Conservation (phyloP, 2,329 filamentous ascomycete genomes). For the Ophiostoma australiae region DNA sequence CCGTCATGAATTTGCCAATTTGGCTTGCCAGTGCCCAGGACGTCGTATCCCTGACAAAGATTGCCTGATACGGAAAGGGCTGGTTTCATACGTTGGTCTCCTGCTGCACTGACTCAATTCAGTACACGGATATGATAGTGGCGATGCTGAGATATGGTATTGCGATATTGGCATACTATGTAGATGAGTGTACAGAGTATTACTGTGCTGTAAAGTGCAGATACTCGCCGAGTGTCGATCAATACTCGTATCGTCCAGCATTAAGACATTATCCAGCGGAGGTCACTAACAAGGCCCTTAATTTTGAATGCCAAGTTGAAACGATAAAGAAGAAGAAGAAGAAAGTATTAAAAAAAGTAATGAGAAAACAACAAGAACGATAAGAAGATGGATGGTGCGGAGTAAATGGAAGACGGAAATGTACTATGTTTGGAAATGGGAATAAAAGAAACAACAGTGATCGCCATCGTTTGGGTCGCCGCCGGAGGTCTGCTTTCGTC, state of each 20-base stretch:
- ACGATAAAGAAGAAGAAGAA: background rate
- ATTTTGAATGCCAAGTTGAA: conserved; percentile 4
- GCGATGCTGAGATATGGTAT: too few relatives aligned
- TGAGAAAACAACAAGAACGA: background rate
- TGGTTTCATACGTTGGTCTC: conserved; percentile 4
- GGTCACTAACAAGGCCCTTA: conserved; percentile 3
- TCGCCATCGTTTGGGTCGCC: background rate
- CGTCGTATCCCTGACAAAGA: background rate
- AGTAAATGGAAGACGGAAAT: too few relatives aligned
- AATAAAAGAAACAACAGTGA: background rate
- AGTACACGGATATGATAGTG: too few relatives aligned
- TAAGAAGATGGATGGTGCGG: background rate
- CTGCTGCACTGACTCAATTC: background rate
- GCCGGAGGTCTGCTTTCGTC: background rate
- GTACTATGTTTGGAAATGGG: background rate
- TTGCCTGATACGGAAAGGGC: background rate
- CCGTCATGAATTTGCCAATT: background rate
- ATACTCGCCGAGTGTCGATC: too few relatives aligned
- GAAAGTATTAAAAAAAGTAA: background rate
- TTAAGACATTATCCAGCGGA: background rate
- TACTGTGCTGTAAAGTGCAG: too few relatives aligned
- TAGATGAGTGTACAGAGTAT: too few relatives aligned
- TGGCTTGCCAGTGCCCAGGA: background rate
- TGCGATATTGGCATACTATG: too few relatives aligned
- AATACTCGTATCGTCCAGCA: background rate